Evolutionary conservation across 192 early-diverging fungal genomes (phyloP).

Genomic region (Pilobolus umbonatus): DNA sequence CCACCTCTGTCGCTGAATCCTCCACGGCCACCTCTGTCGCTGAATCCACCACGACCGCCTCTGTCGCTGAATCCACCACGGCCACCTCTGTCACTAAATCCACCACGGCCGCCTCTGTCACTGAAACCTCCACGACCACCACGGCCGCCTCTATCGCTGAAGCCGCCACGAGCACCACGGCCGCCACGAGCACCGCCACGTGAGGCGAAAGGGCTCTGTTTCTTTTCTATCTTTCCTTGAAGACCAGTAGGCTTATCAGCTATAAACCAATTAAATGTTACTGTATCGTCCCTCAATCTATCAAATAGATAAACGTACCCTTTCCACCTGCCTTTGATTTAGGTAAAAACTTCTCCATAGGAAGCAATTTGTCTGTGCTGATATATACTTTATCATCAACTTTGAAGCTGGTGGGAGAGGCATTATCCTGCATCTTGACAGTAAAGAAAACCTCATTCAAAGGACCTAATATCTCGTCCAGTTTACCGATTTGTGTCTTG

Average conservation of each 20-base stretch:
- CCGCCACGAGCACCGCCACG: conserved; percentile 43
- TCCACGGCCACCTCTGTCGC: conserved; percentile 6
- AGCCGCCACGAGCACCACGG: conserved; percentile 13
- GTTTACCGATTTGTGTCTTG: conserved; percentile 97
- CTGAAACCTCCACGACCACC: conserved; percentile 19
- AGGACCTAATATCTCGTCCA: conserved; percentile 97
- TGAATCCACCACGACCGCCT: not conserved
- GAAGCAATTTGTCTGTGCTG: conserved; percentile 87
- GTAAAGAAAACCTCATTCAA: conserved; percentile 98
- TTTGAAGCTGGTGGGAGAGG: conserved; percentile 88
- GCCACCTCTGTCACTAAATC: conserved; percentile 29
- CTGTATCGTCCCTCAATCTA: not conserved
- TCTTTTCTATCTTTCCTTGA: conserved; percentile 57
- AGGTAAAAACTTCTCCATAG: conserved; percentile 93
- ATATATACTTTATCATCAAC: conserved; percentile 87
- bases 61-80: conserved; percentile 5
- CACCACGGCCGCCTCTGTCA: conserved; percentile 8
- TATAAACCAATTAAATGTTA: conserved; percentile 1
- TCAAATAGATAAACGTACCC: conserved; percentile 37
- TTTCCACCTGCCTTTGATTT: conserved; percentile 74
- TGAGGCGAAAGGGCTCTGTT: conserved; percentile 41
- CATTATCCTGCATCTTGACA: conserved; percentile 90
- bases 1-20: conserved; percentile 13
- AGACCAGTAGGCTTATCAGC: conserved; percentile 47
- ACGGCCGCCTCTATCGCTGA: conserved; percentile 7